Conservation (phyloP, 805 yeast genomes). For the Torulaspora gathmanii region DNA sequence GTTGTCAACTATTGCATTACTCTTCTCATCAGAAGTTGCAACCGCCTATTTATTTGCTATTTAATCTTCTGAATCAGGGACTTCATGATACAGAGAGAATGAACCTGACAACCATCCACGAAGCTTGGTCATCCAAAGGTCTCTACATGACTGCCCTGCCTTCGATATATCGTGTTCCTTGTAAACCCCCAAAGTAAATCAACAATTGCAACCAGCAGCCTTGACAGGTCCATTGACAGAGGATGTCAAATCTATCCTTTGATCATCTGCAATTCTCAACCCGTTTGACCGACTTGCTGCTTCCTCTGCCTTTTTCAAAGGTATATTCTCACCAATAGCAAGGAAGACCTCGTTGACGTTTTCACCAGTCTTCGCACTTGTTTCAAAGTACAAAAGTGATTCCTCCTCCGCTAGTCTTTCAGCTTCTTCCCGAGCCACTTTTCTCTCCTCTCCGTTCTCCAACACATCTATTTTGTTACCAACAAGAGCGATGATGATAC, state of each 20-base stretch:
- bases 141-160: no score
- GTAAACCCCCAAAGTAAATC: background rate
- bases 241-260: constrained; percentile 35
- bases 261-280: constrained; percentile 26
- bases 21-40: background rate
- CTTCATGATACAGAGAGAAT: background rate
- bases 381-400: constrained; percentile 84
- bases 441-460: constrained; percentile 48
- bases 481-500: constrained; percentile 85
- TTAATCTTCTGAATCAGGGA: background rate
- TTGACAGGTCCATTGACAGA: constrained; percentile 31
- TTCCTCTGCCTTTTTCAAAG: constrained; percentile 37
- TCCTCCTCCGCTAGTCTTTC: constrained; percentile 84
- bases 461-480: constrained; percentile 88
- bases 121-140: no score
- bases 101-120: no score
- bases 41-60: background rate
- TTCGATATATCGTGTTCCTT: background rate
- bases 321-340: constrained; percentile 84
- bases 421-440: constrained; percentile 85
- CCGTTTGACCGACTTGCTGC: constrained; percentile 23
- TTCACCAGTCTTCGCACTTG: constrained; percentile 85
- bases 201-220: constrained; percentile 36
- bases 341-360: constrained; percentile 89
- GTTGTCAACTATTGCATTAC: background rate